These are phyloP conservation scores for Gorgonomyces haynaldii DNA, from an alignment of 192 early-diverging fungal species.

Conservation along the genomic window DNA sequence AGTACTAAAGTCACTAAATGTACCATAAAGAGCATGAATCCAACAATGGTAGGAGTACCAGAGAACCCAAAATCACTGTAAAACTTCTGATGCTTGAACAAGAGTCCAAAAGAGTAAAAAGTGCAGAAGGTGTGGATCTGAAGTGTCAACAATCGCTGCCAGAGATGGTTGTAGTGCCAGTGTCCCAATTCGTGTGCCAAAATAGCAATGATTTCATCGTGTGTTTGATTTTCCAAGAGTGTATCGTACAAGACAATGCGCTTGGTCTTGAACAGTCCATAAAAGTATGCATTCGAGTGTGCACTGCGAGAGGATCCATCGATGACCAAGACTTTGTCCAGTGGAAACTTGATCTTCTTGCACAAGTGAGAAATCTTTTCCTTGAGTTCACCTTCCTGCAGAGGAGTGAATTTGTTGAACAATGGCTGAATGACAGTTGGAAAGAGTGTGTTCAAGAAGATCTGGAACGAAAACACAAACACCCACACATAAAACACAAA, in stretches of 20 bases:
- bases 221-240: slow-evolving; percentile 66
- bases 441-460: slow-evolving; percentile 54
- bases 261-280: slow-evolving; percentile 93
- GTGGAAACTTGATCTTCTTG: slow-evolving; percentile 69
- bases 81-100: slow-evolving; percentile 60
- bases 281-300: slow-evolving; percentile 96
- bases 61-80: slow-evolving; percentile 82
- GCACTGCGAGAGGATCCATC: slow-evolving; percentile 81
- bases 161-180: slow-evolving; percentile 78
- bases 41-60: slow-evolving; percentile 67
- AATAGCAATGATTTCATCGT: slow-evolving; percentile 84
- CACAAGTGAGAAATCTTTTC: slow-evolving; percentile 73
- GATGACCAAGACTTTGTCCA: slow-evolving; percentile 91
- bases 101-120: slow-evolving; percentile 46
- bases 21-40: slow-evolving; percentile 79
- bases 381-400: slow-evolving; percentile 71
- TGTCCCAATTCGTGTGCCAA: slow-evolving; percentile 96
- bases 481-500: slow-evolving; percentile 91
- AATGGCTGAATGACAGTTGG: slow-evolving; percentile 95
- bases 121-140: slow-evolving; percentile 68
- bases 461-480: slow-evolving; percentile 53
- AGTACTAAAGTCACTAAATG: slow-evolving; percentile 24
- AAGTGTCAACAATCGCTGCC: slow-evolving; percentile 57
- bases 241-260: slow-evolving; percentile 94
- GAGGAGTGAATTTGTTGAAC: slow-evolving; percentile 89